phyloP scores from a whole-genome alignment of 2,329 filamentous ascomycete species.

The Coleophoma cylindrospora region DNA sequence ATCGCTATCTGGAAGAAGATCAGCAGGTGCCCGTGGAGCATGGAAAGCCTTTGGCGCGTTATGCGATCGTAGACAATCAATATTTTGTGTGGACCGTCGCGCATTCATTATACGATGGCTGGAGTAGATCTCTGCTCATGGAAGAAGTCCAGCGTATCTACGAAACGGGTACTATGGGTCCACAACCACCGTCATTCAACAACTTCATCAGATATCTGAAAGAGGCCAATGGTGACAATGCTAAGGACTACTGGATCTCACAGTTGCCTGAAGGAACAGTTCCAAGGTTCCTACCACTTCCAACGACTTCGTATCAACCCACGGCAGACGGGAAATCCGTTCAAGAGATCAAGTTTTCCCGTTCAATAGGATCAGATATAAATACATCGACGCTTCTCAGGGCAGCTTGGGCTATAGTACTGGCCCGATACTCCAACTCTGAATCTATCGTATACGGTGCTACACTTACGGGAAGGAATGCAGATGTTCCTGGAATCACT shows the following conservation, averaged over 20 bases:
- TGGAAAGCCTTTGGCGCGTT: not conserved
- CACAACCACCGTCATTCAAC: too few relatives aligned
- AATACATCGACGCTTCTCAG: not conserved
- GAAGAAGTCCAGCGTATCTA: too few relatives aligned
- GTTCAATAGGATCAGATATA: not conserved
- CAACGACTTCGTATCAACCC: too few relatives aligned
- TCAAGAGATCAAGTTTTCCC: not conserved
- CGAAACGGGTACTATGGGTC: too few relatives aligned
- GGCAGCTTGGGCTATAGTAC: not conserved
- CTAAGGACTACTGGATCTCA: too few relatives aligned
- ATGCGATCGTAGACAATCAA: not conserved
- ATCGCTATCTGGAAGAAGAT: not conserved
- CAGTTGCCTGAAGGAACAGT: too few relatives aligned
- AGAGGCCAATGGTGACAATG: too few relatives aligned
- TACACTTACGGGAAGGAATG: not conserved
- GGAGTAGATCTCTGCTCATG: too few relatives aligned
- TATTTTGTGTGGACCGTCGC: not conserved
- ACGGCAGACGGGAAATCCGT: too few relatives aligned
- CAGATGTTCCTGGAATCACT: not conserved
- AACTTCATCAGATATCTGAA: too few relatives aligned
- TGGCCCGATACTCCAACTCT: not conserved
- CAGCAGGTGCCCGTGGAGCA: not conserved
- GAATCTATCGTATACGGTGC: not conserved
- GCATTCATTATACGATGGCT: not conserved
- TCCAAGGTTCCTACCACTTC: too few relatives aligned